Base-by-base conservation (phyloP, 2,329 filamentous ascomycete species). In the Microdochium nivale region DNA sequence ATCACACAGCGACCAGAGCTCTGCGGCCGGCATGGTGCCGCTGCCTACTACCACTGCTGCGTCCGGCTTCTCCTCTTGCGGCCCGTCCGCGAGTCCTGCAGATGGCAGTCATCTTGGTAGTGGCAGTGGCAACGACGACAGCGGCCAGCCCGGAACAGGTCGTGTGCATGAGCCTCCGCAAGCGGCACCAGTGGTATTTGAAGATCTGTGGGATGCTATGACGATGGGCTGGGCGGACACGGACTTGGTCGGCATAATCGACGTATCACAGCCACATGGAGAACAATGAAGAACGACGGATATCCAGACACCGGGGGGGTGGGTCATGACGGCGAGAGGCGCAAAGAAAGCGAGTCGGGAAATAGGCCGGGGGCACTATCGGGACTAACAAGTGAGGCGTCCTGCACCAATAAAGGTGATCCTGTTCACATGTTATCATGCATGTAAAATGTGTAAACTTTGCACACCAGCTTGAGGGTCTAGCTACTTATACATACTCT, bases 141-240 rank as follows among this genome's bases (percentile, higher is more conserved):
- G 7, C 35, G n/a, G n/a, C n/a, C n/a, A n/a, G 19, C 10, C 10
- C 7, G 16, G 11, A 11, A n/a, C 9, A 40, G 35, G 19, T n/a
- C 7, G 35, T n/a, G 16, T 7, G 9, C 35, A n/a, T 16, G 16
- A 52, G 21, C 19, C 25, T n/a, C 35, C 19, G 2, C 47, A 32
- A 11, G 53, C 50, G 24, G 57, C 50, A 24, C 32, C 35, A 3
- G 44, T 46, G 32, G 49, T 49, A 13, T 54, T 51, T 24, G 55
- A 56, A 47, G 60, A 62, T 48, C 55, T 62, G 2, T 62, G 60
- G 60, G 55, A 55, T 9, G 59, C 56, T 11, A 62, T 62, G 60
- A 62, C 60, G 9, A 54, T 56, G 53, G 58, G 54, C 3, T 62
- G 60, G 59, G 51, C 25, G 13, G 46, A 47, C 24, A 21, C 10